Percentiles rank a stretch among this genome's conserved stretches.
phyloP scores from a whole-genome alignment of 805 yeast genomes.

The Kluyveromyces starmeri region DNA sequence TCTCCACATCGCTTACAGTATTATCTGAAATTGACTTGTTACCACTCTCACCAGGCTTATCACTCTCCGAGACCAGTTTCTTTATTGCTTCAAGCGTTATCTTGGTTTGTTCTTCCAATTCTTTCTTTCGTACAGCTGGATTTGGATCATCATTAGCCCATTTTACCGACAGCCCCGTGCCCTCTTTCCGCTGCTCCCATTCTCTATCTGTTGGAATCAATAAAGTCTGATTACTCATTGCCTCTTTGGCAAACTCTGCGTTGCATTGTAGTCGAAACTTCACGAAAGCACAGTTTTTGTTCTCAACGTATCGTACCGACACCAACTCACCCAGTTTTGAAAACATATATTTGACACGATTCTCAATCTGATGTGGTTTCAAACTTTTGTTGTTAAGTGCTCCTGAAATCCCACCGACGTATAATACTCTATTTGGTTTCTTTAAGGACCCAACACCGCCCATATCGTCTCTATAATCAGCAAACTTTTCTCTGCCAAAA shows the following conservation, averaged over 20 bases:
- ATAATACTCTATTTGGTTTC: conserved; percentile 61
- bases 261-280: conserved; percentile 56
- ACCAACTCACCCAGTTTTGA: conserved; percentile 70
- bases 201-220: conserved; percentile 33
- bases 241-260: conserved; percentile 95
- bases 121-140: conserved; percentile 34
- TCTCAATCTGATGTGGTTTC: conserved; percentile 30
- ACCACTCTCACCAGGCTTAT: no score
- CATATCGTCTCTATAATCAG: conserved; percentile 85
- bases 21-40: no score
- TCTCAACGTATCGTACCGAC: conserved; percentile 49
- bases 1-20: no score
- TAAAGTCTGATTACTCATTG: conserved; percentile 77
- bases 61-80: conserved; percentile 13
- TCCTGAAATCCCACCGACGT: conserved; percentile 52
- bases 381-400: conserved; percentile 33
- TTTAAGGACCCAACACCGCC: conserved; percentile 83
- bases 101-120: conserved; percentile 21
- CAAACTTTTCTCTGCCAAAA: conserved; percentile 82
- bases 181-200: conserved; percentile 48
- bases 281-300: conserved; percentile 70
- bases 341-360: conserved; percentile 38
- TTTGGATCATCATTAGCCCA: conserved; percentile 93
- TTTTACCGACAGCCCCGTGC: conserved; percentile 37
- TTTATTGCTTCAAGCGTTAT: conserved; percentile 20